Base-by-base conservation (phyloP, 441 rosid genomes). In the Gossypium davidsonii region DNA sequence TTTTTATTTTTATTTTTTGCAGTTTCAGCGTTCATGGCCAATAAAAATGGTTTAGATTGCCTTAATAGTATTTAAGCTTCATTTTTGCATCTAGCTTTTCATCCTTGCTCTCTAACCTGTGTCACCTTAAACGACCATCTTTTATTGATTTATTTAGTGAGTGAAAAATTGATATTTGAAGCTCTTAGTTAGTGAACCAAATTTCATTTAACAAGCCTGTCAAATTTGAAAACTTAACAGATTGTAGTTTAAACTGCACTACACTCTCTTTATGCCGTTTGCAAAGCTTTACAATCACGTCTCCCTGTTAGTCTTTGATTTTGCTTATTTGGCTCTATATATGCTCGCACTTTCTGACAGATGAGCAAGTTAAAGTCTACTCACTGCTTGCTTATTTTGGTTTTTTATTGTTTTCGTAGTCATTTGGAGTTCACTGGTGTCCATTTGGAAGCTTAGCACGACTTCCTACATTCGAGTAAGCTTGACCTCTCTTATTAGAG, bases 391-490 rank as follows among this genome's bases (percentile, higher is more conserved):
- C 74, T 73, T 57, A 3, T 53, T 77, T 31, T 60, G 52, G 51
- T 74, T 70, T 70, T 57, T 63, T 14, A 73, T 39, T 25, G 52
- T 73, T 74, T 67, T 83, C 88, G 84, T 85, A 93, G 98, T 87
- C 98, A 26, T 87, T 91, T 71, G 98, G 97, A 78, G 88, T 91
- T 79, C 98, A 93, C 76, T 93, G 97, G 96, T 93, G 98, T 75
- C 98, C 97, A 18, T 93, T 86, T 79, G 91, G 91, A 76, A 87
- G 88, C 74, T 74, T 92, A 77, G 83, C 97, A 0, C 88, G 91
- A 73, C 81, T 83, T 75, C 93, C 90, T 44, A 83, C 94, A 73
- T 91, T 89, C 48, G 98, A 90, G 98, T 93, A 89, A 91, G 98
- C 77, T 62, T 70, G 26, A 53, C 64, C 28, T 69, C 18, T 6